phyloP scores from a whole-genome alignment of 345 rosid genomes.

The Euphorbia peplus region DNA sequence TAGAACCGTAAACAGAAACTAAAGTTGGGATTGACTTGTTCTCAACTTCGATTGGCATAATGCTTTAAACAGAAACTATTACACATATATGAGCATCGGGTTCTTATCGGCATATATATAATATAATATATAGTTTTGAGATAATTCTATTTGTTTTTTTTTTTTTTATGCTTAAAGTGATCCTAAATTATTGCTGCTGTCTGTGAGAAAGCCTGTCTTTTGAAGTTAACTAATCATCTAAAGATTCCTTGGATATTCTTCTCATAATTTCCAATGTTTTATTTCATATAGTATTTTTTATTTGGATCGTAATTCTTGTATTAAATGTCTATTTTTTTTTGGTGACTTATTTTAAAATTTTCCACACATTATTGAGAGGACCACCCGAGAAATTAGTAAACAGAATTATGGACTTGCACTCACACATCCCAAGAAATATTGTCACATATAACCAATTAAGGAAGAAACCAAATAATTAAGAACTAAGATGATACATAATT shows the following conservation, averaged over 20 bases:
- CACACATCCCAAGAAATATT: background rate
- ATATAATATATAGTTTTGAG: slow-evolving; percentile 16
- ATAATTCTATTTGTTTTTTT: slow-evolving; percentile 21
- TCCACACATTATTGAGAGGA: slow-evolving; percentile 20
- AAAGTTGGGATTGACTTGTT: slow-evolving; percentile 31
- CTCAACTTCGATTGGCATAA: slow-evolving; percentile 21
- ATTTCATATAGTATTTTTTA: too few species aligned
- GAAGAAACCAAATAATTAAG: too few species aligned
- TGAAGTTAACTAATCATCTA: slow-evolving; percentile 22
- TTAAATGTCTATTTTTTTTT: too few species aligned
- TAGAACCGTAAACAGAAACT: background rate
- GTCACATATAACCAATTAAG: background rate
- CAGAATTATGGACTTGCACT: background rate
- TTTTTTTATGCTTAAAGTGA: slow-evolving; percentile 43
- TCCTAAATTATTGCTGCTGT: slow-evolving; percentile 35
- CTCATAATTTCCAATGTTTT: background rate
- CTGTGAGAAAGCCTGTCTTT: slow-evolving; percentile 22
- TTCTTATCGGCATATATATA: slow-evolving; percentile 58
- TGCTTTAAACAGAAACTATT: background rate
- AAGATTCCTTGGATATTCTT: slow-evolving; percentile 31
- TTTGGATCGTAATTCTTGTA: too few species aligned
- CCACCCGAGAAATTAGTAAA: slow-evolving; percentile 10
- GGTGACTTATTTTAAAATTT: too few species aligned
- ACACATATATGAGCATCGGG: slow-evolving; percentile 33
- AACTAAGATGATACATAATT: too few species aligned